These are phyloP conservation scores for Macrotyloma uniflorum DNA, from an alignment of 306 rosid genomes.

Conservation along the genomic window DNA sequence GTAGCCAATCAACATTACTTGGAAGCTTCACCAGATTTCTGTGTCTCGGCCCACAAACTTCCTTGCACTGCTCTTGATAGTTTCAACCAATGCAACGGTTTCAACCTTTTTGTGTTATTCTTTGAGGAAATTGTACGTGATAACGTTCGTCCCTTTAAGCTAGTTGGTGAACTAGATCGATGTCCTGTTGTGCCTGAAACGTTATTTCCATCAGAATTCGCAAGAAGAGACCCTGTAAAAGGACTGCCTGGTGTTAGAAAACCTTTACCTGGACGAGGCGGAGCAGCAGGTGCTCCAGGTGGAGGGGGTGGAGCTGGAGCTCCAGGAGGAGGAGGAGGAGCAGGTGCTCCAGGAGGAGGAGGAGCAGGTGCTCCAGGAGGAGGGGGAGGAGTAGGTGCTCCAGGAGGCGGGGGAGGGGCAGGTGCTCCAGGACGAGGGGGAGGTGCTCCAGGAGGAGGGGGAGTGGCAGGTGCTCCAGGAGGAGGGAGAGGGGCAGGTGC, in stretches of 20 bases:
- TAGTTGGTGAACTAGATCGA: constrained; percentile 34
- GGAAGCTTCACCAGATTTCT: constrained; percentile 72
- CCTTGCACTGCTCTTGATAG: constrained; percentile 83
- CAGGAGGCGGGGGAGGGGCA: constrained; percentile 77
- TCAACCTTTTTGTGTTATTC: constrained; percentile 69
- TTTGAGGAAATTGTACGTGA: constrained; percentile 57
- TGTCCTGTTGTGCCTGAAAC: constrained; percentile 44
- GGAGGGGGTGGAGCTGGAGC: constrained; percentile 69
- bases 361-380: constrained; percentile 33
- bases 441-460: constrained; percentile 74
- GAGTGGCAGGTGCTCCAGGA: constrained; percentile 52
- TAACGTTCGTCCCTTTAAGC: constrained; percentile 57
- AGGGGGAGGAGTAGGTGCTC: constrained; percentile 49
- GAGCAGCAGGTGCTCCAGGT: constrained; percentile 57
- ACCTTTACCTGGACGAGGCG: constrained; percentile 74
- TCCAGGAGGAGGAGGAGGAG: constrained; percentile 73
- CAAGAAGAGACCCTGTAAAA: constrained; percentile 29
- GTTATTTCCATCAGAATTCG: constrained; percentile 40
- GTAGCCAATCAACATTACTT: constrained; percentile 58
- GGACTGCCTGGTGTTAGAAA: constrained; percentile 44
- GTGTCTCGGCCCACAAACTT: constrained; percentile 97
- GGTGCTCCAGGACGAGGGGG: constrained; percentile 73
- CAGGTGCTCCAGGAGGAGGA: constrained; percentile 38
- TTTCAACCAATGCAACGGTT: constrained; percentile 94
- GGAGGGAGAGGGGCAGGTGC: constrained; percentile 69